These are phyloP conservation scores for Komagataella ulmi DNA, from an alignment of 805 yeast species.

Conservation along the genomic window DNA sequence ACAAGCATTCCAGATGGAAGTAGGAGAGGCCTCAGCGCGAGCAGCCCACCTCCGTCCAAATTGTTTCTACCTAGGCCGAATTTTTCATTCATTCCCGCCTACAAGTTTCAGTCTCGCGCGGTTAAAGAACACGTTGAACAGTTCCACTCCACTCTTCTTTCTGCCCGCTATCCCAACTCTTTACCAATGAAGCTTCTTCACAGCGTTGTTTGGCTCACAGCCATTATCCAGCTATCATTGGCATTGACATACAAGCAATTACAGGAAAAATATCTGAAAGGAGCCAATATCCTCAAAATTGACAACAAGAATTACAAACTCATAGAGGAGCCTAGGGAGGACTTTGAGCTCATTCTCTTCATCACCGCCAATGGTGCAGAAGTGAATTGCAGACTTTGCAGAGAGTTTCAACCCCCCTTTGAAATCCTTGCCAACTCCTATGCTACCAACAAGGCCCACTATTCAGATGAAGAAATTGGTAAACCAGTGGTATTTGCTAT, in stretches of 20 bases:
- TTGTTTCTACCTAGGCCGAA: conserved; percentile 3
- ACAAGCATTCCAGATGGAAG: not conserved
- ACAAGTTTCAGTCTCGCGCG: not conserved
- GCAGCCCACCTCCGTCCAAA: not conserved
- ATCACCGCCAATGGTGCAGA: conserved; percentile 65
- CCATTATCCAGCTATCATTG: not conserved
- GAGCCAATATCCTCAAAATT: conserved; percentile 26
- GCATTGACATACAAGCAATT: conserved; percentile 2
- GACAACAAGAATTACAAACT: conserved; percentile 48
- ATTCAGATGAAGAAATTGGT: conserved; percentile 32
- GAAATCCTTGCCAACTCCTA: conserved; percentile 51
- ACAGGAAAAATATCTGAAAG: conserved; percentile 3
- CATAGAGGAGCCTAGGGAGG: conserved; percentile 45
- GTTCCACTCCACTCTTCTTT: not conserved
- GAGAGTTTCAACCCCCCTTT: conserved; percentile 53
- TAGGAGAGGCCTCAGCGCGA: not conserved
- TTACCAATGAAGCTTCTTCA: not conserved
- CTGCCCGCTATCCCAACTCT: not conserved
- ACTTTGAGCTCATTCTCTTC: conserved; percentile 49
- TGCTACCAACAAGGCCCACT: conserved; percentile 28
- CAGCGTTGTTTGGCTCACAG: conserved; percentile 1
- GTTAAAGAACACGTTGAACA: not conserved
- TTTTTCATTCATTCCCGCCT: not conserved
- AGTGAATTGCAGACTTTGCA: conserved; percentile 69
- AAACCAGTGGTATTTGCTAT: conserved; percentile 49